Evolutionary conservation across 2,329 filamentous ascomycete genomes (phyloP), one percentile per base, ranked within the genome.

Genomic region (Colletotrichum sp.): DNA sequence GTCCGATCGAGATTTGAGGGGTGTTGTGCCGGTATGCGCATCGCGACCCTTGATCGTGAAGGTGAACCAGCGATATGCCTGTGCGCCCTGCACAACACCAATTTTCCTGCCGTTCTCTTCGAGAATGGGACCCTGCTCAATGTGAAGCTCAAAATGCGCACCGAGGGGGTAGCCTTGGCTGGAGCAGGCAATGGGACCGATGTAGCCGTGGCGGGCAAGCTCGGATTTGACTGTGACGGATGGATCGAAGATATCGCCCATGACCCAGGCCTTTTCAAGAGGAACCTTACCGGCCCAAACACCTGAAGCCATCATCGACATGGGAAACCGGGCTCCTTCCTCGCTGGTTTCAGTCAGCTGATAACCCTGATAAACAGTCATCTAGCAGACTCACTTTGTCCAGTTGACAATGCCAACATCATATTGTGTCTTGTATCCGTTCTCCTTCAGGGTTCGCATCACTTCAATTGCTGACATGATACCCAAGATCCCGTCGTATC

Each of bases 131-230:
- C 95, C 95, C 82, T 98, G 95, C 82, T 98, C 95, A 69, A 96
- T 96, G 81, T 97, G 95, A 12, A 97, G 88, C 83, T 96, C 95
- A 80, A 96, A 96, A 83, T 96, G 94, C 2, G 93, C 94, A 2
- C 91, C 93, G 84, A 95, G 91, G 0, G 93, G 93, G 26, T 72
- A 78, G 3, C 75, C 75, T 36, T 62, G 39, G 60, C 55, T 66
- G 5, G 75, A 71, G 32, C 76, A 78, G 15, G 71, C 49, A 0
- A 88, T 84, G 0, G 84, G 79, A 16, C 94, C 95, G 0, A 95
- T 85, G 78, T 95, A 96, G 1, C 92, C 92, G 67, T 96, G 95
- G 16, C 93, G 89, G 80, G 94, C 87, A 0, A 97, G 89, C 76
- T 96, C 83, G 13, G 79, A 78, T 28, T 80, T 82, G 13, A 84